Conservation (phyloP, 2,329 filamentous ascomycete genomes). For the Nothophaeocryptopus gaeumannii region DNA sequence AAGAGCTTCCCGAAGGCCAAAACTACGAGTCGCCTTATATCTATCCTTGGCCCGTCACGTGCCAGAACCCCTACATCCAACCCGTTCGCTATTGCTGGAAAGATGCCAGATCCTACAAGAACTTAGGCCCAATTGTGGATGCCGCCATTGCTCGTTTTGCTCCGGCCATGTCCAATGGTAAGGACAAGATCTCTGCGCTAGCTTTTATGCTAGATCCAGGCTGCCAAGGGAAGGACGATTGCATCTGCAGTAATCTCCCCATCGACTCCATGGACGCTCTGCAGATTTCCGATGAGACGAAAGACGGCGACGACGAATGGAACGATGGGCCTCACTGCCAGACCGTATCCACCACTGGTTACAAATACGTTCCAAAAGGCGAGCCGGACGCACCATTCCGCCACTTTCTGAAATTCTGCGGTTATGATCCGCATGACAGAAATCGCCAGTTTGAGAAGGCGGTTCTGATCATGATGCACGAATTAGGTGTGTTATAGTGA, state of each 20-base stretch:
- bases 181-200: conserved; percentile 7
- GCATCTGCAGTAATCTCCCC: conserved; percentile 1
- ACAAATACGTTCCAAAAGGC: conserved; percentile 8
- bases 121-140: conserved; percentile 17
- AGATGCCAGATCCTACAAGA: conserved; percentile 16
- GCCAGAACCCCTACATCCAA: conserved; percentile 5
- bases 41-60: conserved; percentile 21
- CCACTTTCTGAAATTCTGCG: conserved; percentile 12
- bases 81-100: conserved; percentile 25
- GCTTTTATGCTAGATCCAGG: conserved; percentile 13
- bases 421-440: not conserved
- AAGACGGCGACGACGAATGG: conserved; percentile 14
- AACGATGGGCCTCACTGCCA: conserved; percentile 14
- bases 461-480: conserved; percentile 14
- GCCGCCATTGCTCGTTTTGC: conserved; percentile 19
- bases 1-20: not conserved
- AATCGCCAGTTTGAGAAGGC: conserved; percentile 3
- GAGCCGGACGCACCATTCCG: conserved; percentile 1
- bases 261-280: conserved; percentile 16
- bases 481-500: conserved; percentile 2
- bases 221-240: conserved; percentile 1
- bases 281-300: conserved; percentile 21
- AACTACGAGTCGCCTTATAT: not conserved
- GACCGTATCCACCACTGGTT: conserved; percentile 21
- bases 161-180: conserved; percentile 12